Base-by-base conservation (phyloP, 371 early-diverging fungal genomes). In the Encephalitozoon intestinalis region DNA sequence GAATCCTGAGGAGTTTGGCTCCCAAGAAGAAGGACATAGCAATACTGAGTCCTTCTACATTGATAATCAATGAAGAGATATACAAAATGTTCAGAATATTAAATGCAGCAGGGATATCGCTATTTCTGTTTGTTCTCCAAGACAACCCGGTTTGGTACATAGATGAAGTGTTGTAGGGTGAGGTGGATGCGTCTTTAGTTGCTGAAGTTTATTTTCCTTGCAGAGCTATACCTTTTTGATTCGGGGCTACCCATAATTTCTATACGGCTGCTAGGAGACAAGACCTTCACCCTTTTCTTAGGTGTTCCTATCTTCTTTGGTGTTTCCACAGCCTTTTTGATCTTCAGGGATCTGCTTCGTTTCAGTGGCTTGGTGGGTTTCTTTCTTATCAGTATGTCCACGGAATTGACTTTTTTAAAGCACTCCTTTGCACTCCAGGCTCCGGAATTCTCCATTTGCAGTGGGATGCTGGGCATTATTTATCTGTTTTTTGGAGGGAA, bases 401-500 rank as follows among this genome's bases (percentile, higher is more conserved):
- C 63, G 0, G 71, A 71, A 12, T 30, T 71, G 12, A 71, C 41
- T 26, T 71, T 71, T 4, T 54, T 71, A 15, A 71, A n/a, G 63
- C 43, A 54, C 63, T 71, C 44, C 28, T 58, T 71, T 71, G 71
- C 25, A 9, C 41, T 58, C 53, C 58, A 54, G 21, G 26, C 44
- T 11, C 46, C 63, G 25, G 44, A 41, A n/a, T 54, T 30, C 12
- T 58, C 6, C 31, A 71, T 37, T n/a, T 53, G 23, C 41, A 41
- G 15, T 12, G 5, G 39, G 15, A 34, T n/a, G 25, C 25, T 26
- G 26, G 40, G 18, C 18, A 44, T 26, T 58, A 41, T 71, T 71
- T 71, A 71, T 58, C 18, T 39, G 34, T 30, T 52, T 52, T 52
- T 52, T 50, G 70, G 70, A 51, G 70, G 70, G 70, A 69, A 69